phyloP scores from a whole-genome alignment of 1,139 yeast genomes.

The Suzukiozyma palmioleophila region DNA sequence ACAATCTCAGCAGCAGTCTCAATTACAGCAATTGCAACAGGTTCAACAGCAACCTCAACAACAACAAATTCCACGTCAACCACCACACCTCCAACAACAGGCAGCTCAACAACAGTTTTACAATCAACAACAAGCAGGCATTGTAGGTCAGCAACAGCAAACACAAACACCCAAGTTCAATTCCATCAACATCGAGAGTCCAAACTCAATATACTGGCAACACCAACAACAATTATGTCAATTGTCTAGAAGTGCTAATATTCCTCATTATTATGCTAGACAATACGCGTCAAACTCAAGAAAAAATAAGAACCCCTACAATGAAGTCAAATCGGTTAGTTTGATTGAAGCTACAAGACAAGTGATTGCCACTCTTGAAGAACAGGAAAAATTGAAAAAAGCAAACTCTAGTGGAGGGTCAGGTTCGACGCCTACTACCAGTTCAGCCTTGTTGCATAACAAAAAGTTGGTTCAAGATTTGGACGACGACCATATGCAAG shows the following conservation, averaged over 20 bases:
- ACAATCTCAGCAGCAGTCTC: slow-evolving; percentile 18
- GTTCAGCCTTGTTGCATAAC: slow-evolving; percentile 51
- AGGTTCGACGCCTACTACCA: slow-evolving; percentile 26
- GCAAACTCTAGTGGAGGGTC: slow-evolving; percentile 9
- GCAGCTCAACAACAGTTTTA: slow-evolving; percentile 18
- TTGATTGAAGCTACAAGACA: slow-evolving; percentile 55
- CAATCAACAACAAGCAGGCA: slow-evolving; percentile 17
- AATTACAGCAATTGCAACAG: slow-evolving; percentile 18
- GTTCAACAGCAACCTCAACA: slow-evolving; percentile 17
- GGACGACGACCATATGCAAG: slow-evolving; percentile 76
- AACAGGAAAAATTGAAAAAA: slow-evolving; percentile 32
- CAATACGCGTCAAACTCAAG: slow-evolving; percentile 82
- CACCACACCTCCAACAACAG: slow-evolving; percentile 9
- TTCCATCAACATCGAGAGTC: slow-evolving; percentile 40
- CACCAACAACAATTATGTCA: slow-evolving; percentile 82
- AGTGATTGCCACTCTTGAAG: slow-evolving; percentile 41
- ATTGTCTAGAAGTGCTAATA: slow-evolving; percentile 65
- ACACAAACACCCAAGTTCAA: slow-evolving; percentile 24
- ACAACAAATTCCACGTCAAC: slow-evolving; percentile 21
- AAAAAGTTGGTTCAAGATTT: slow-evolving; percentile 52
- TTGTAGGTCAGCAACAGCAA: slow-evolving; percentile 16
- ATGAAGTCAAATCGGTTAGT: slow-evolving; percentile 39
- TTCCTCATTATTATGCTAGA: slow-evolving; percentile 88
- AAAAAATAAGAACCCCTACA: slow-evolving; percentile 46
- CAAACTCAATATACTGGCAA: slow-evolving; percentile 71